A percentile compares a stretch with the other conserved stretches of the same genome.
phyloP scores from a whole-genome alignment of 176 grass and related monocot species.

The Phragmites australis region DNA sequence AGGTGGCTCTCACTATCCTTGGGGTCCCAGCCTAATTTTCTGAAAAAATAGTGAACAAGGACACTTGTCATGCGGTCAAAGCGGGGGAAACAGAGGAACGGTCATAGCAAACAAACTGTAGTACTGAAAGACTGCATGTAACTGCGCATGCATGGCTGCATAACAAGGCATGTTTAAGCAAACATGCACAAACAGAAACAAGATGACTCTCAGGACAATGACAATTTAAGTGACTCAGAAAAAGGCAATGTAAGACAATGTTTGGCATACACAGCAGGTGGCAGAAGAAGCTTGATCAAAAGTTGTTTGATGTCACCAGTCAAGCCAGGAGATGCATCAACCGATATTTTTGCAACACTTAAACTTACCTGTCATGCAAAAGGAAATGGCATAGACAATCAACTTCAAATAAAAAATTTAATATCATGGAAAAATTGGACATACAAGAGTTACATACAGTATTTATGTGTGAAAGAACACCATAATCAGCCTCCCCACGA shows the following conservation, averaged over 20 bases:
- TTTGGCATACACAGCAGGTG: conserved; percentile 66
- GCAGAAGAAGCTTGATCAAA: conserved; percentile 73
- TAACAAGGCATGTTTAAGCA: conserved; percentile 28
- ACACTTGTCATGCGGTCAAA: background rate
- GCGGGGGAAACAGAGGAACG: background rate
- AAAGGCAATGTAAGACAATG: conserved; percentile 18
- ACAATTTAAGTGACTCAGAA: conserved; percentile 28
- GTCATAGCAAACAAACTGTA: background rate
- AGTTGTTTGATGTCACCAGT: conserved; percentile 61
- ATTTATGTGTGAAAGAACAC: conserved; percentile 70
- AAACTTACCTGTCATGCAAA: conserved; percentile 52
- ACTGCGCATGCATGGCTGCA: conserved; percentile 1
- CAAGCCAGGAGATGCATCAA: conserved; percentile 73
- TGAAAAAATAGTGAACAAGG: conserved; percentile 29
- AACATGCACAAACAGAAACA: background rate
- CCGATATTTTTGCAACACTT: conserved; percentile 58
- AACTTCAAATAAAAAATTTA: background rate
- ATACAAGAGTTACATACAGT: conserved; percentile 53
- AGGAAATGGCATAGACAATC: conserved; percentile 23
- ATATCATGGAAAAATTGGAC: background rate
- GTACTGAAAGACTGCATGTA: background rate
- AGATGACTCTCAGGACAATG: conserved; percentile 1
- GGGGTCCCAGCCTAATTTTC: conserved; percentile 85
- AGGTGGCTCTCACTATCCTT: conserved; percentile 69
- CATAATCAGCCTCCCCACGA: conserved; percentile 59